These are phyloP conservation scores for Monosporozyma servazzii DNA, from an alignment of 805 yeast species.

Conservation along the genomic window DNA sequence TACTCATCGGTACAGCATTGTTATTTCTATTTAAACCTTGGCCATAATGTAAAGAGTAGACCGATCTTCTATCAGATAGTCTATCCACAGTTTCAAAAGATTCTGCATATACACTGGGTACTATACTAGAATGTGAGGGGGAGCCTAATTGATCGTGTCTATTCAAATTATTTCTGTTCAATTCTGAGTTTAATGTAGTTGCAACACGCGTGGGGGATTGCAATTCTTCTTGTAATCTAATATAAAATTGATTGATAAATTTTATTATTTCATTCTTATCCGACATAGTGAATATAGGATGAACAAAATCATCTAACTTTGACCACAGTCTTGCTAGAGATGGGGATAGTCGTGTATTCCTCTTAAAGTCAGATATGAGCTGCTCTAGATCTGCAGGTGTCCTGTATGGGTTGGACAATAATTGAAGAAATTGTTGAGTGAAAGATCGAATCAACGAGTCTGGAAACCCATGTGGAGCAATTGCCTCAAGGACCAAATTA, in stretches of 20 bases:
- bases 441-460: constrained; percentile 10
- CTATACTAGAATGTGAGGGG: constrained; percentile 9
- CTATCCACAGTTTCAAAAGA: constrained; percentile 34
- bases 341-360: constrained; percentile 8
- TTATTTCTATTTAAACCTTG: constrained; percentile 4
- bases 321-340: constrained; percentile 18
- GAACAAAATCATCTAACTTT: constrained; percentile 13
- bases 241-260: constrained; percentile 16
- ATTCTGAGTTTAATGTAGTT: neutral
- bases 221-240: constrained; percentile 10
- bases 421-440: constrained; percentile 12
- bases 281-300: constrained; percentile 11
- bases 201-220: constrained; percentile 7
- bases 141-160: constrained; percentile 4
- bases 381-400: constrained; percentile 15
- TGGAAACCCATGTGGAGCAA: constrained; percentile 20
- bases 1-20: constrained; percentile 13
- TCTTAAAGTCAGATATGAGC: constrained; percentile 13
- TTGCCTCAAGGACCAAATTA: constrained; percentile 15
- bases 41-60: constrained; percentile 22
- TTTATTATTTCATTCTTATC: constrained; percentile 14
- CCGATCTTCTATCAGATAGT: constrained; percentile 32
- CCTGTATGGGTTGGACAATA: constrained; percentile 13
- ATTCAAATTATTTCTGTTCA: constrained; percentile 5
- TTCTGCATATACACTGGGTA: constrained; percentile 27